phyloP scores from a whole-genome alignment of 164 flowering plant species.

The Litsea cubeba region DNA sequence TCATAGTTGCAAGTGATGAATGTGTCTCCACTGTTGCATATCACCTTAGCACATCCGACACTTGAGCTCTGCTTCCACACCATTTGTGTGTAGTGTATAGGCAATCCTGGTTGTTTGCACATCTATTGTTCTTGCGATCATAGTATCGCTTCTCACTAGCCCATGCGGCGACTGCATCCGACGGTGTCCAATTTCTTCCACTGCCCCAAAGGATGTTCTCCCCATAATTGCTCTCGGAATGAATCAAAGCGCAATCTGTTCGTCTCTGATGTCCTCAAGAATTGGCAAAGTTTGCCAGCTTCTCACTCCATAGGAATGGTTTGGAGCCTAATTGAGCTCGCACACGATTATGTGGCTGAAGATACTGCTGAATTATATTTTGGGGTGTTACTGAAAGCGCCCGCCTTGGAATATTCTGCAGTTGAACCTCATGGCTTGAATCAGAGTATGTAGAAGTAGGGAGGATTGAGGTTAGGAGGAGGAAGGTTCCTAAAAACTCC shows the following conservation, averaged over 20 bases:
- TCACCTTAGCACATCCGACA: conserved; percentile 26
- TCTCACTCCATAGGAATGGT: conserved; percentile 47
- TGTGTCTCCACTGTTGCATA: conserved; percentile 16
- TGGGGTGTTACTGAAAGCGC: background rate
- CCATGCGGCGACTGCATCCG: conserved; percentile 21
- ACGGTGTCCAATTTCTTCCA: conserved; percentile 20
- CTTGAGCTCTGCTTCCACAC: conserved; percentile 15
- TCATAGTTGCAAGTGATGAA: conserved; percentile 30
- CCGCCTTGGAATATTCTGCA: background rate
- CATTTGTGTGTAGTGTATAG: conserved; percentile 31
- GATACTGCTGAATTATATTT: background rate
- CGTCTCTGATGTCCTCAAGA: conserved; percentile 42
- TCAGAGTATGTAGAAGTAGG: background rate
- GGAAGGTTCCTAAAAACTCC: conserved; percentile 8
- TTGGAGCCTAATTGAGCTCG: conserved; percentile 26
- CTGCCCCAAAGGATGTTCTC: conserved; percentile 46
- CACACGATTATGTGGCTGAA: conserved; percentile 51
- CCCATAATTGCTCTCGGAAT: conserved; percentile 69
- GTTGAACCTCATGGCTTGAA: background rate
- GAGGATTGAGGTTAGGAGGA: conserved; percentile 4
- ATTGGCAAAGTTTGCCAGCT: conserved; percentile 40
- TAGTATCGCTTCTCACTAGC: conserved; percentile 17
- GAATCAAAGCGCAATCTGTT: conserved; percentile 45
- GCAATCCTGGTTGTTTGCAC: conserved; percentile 12
- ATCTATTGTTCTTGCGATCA: conserved; percentile 11